Evolutionary conservation across 2,329 filamentous ascomycete genomes (phyloP).

Genomic region (Chaetomiaceae sp.): DNA sequence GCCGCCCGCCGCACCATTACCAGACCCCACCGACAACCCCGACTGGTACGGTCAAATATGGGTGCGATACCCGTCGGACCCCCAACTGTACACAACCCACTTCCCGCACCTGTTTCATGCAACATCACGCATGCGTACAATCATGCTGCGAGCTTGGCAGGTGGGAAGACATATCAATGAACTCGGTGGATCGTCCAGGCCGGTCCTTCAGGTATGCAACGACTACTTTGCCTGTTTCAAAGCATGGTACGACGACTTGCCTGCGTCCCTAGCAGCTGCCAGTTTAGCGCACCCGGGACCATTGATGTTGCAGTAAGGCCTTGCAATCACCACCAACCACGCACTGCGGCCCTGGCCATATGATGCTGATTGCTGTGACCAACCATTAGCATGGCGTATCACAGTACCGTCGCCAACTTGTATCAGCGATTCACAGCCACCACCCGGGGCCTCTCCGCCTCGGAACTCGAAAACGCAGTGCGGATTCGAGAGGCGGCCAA

Average conservation of each 20-base stretch:
- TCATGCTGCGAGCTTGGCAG: background rate
- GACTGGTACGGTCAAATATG: conserved; percentile 33
- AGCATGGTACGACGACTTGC: conserved; percentile 17
- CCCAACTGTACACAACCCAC: conserved; percentile 18
- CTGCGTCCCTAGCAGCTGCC: conserved; percentile 17
- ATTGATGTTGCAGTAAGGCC: conserved; percentile 18
- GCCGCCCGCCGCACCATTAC: conserved; percentile 29
- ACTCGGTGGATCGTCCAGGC: background rate
- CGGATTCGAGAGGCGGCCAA: conserved; percentile 16
- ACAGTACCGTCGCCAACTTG: conserved; percentile 18
- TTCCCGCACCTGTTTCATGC: conserved; percentile 29
- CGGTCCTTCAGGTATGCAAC: conserved; percentile 11
- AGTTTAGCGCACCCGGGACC: conserved; percentile 23
- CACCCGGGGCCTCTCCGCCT: background rate
- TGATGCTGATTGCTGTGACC: background rate
- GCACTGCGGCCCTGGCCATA: background rate
- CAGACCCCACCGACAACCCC: conserved; percentile 18
- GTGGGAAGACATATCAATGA: background rate
- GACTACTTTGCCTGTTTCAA: conserved; percentile 7
- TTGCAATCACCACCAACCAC: conserved; percentile 2
- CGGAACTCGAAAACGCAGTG: background rate
- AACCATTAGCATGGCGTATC: background rate
- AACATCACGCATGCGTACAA: conserved; percentile 5
- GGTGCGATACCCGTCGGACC: conserved; percentile 31
- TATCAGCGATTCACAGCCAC: background rate